Evolutionary conservation across 441 rosid genomes (phyloP).

Genomic region (Euphorbia schlechtendalii): DNA sequence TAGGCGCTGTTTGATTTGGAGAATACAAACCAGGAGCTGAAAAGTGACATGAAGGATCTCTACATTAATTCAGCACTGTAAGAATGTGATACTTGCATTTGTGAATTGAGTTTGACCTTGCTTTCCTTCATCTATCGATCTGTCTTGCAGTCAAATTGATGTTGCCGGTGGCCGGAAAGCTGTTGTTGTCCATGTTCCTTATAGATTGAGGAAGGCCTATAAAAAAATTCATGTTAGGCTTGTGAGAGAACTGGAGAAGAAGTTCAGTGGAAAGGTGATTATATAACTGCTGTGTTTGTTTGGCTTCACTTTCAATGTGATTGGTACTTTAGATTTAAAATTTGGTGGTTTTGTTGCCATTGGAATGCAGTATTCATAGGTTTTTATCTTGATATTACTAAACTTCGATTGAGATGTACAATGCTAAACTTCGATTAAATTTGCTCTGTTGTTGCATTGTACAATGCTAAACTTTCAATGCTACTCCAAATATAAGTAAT

Average conservation of each 20-base stretch:
- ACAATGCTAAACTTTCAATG: too few relatives aligned
- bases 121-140: neutral
- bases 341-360: neutral
- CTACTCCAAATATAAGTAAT: too few relatives aligned
- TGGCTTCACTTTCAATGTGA: too few relatives aligned
- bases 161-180: conserved; percentile 69
- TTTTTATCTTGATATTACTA: too few relatives aligned
- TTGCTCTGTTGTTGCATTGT: neutral
- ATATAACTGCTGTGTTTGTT: too few relatives aligned
- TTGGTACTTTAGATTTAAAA: too few relatives aligned
- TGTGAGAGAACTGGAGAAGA: conserved; percentile 81
- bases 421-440: too few relatives aligned
- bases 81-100: too few relatives aligned
- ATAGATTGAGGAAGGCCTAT: conserved; percentile 63
- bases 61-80: conserved; percentile 75
- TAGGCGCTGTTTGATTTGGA: conserved; percentile 86
- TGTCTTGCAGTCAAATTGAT: conserved; percentile 51
- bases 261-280: too few relatives aligned
- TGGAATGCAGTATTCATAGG: too few relatives aligned
- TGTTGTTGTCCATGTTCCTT: conserved; percentile 59
- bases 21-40: conserved; percentile 72
- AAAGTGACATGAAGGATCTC: conserved; percentile 80
- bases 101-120: too few relatives aligned
- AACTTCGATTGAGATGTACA: too few relatives aligned
- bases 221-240: conserved; percentile 67